A percentile compares a stretch with the other conserved stretches of the same genome.
Conservation (phyloP, 768 basidiomycete species). For the Candolleomyces efflorescens region DNA sequence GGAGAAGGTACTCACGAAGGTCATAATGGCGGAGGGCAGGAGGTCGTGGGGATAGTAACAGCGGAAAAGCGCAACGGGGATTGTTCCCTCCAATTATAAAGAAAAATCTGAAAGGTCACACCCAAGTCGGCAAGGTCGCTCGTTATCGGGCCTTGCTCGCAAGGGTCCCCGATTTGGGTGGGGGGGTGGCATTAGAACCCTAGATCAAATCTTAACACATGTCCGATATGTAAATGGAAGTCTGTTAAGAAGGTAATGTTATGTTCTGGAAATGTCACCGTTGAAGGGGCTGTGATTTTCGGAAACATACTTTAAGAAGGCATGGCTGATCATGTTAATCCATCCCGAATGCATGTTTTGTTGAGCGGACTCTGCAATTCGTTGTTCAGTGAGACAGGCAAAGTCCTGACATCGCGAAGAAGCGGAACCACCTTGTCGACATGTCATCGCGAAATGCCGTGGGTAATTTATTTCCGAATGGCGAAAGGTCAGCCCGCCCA, state of each 20-base stretch:
- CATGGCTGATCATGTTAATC: too few relatives aligned
- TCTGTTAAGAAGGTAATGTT: not conserved
- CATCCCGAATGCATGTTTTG: too few relatives aligned
- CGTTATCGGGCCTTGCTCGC: not conserved
- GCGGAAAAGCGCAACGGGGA: not conserved
- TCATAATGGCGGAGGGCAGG: not conserved
- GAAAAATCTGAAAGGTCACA: constrained; percentile 2
- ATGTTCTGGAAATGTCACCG: not conserved
- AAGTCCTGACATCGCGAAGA: too few relatives aligned
- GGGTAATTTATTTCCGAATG: too few relatives aligned
- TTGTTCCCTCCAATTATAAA: not conserved
- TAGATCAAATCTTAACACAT: not conserved
- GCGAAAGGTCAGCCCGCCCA: too few relatives aligned
- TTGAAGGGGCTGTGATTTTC: not conserved
- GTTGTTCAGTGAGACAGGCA: too few relatives aligned
- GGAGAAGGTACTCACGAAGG: not conserved
- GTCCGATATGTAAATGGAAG: not conserved
- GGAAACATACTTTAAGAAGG: too few relatives aligned
- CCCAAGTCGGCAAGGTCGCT: not conserved
- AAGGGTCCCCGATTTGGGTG: not conserved
- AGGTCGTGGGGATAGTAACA: not conserved
- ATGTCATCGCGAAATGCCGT: too few relatives aligned
- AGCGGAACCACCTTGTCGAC: too few relatives aligned
- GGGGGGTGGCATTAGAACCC: not conserved
- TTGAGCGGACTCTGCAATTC: too few relatives aligned